Percentiles rank a stretch among this genome's conserved stretches.
These are phyloP conservation scores for Pseudogymnoascus sp. DNA, from an alignment of 2,329 filamentous ascomycete genomes.

Conservation along the genomic window DNA sequence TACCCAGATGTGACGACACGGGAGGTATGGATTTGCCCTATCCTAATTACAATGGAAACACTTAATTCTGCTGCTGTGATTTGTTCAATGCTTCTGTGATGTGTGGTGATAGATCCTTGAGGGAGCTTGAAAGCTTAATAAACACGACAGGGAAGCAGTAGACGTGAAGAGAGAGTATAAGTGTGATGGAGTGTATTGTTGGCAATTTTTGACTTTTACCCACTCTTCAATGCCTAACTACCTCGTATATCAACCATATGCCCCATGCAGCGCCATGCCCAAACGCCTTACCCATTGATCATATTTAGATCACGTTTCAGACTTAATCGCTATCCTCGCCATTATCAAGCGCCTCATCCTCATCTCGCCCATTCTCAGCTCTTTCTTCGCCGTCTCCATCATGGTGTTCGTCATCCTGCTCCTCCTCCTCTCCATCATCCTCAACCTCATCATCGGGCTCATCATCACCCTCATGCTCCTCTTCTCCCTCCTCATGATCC, in stretches of 20 bases:
- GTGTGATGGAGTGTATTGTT: constrained; percentile 3
- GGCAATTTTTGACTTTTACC: not conserved
- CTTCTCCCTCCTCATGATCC: constrained; percentile 37
- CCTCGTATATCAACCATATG: not conserved
- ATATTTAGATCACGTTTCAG: not conserved
- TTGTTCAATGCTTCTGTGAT: not conserved
- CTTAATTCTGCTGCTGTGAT: not conserved
- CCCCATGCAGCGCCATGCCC: constrained; percentile 8
- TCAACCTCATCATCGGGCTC: constrained; percentile 43
- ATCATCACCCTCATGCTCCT: constrained; percentile 38
- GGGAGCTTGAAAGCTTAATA: not conserved
- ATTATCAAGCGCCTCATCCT: constrained; percentile 51
- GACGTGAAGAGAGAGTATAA: not conserved
- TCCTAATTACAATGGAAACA: constrained; percentile 7
- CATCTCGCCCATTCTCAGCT: constrained; percentile 36
- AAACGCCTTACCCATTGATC: constrained; percentile 6
- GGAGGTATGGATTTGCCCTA: constrained; percentile 9
- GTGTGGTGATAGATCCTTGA: not conserved
- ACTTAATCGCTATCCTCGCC: constrained; percentile 49
- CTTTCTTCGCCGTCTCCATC: constrained; percentile 38
- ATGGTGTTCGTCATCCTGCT: constrained; percentile 42
- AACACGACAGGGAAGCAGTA: not conserved
- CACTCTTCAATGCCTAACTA: constrained; percentile 3
- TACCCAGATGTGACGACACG: constrained; percentile 7
- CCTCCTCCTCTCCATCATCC: constrained; percentile 47